Evolutionary conservation across 2,329 filamentous ascomycete genomes (phyloP), one percentile per base, ranked within the genome.

Genomic region (Aspergillus unguis): DNA sequence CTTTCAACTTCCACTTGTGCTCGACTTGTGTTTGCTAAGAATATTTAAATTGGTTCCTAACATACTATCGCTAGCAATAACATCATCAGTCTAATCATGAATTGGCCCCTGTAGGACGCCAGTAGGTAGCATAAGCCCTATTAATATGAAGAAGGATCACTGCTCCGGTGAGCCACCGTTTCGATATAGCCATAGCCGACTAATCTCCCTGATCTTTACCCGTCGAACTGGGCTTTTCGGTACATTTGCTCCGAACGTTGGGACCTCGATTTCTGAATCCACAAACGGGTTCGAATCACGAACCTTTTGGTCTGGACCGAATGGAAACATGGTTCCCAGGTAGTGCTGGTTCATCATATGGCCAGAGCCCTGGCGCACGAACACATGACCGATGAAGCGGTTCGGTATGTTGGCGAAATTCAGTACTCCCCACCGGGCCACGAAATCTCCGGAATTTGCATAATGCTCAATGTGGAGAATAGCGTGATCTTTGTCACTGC

Each of bases 401-500:
- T 78, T 80, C 6, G 44, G 40, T 50, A 50, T 53, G 23, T 35
- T 48, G 28, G 27, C 29, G 63, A 88, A 90, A 65, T 88, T 80
- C 33, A 92, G 74, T 5, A 91, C 83, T 1, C 89, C 89, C 79
- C 86, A 89, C 7, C 84, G 74, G 3, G 87, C 81, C 2, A 92
- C 87, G 59, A 90, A 88, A 62, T 94, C 89, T 11, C 77, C 80
- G 6, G 79, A 80, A 65, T 92, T 87, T 2, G 85, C 86, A 63
- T 92, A 94, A 69, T 94, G 89, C 70, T 94, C 89, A 36, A 94
- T 85, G 58, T 91, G 80, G 5, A 80, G 78, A 47, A 92, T 85
- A 2, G 81, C 80, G 37, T 58, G 50, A 7, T 41, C 47, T 5
- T 25, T 43, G 37, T 50, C 47, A 41, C n/a, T 23, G 43, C 41